Evolutionary conservation across 352 stramenopile species (phyloP).

Genomic region (Peronospora belbahrii): DNA sequence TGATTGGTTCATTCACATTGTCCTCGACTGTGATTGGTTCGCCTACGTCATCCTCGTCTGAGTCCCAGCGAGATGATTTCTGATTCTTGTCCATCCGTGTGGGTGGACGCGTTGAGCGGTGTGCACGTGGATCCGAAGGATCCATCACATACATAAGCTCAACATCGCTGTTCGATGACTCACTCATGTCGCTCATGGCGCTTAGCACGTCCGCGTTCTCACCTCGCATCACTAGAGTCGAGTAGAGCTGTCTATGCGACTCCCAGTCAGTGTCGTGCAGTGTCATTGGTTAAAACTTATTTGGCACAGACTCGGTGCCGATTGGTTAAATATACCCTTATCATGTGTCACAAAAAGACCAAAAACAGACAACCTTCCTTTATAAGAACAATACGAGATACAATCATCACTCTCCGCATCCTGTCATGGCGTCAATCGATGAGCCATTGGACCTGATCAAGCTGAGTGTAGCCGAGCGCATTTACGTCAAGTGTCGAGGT

Average conservation of each 20-base stretch:
- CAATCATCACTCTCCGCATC: background rate
- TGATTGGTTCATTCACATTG: too few relatives aligned
- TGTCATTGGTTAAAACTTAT: conserved; percentile 10
- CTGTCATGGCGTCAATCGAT: conserved; percentile 78
- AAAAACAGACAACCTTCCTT: background rate
- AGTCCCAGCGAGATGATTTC: conserved; percentile 51
- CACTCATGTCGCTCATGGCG: conserved; percentile 28
- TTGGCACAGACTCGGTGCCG: too few relatives aligned
- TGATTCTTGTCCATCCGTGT: too few relatives aligned
- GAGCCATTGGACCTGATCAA: conserved; percentile 98
- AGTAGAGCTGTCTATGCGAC: background rate
- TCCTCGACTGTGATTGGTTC: conserved; percentile 30
- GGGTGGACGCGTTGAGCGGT: conserved; percentile 28
- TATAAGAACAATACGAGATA: background rate
- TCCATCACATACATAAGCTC: conserved; percentile 62
- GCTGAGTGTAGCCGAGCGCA: conserved; percentile 96
- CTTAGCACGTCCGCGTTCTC: conserved; percentile 31
- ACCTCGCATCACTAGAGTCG: conserved; percentile 22
- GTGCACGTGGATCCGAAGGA: conserved; percentile 63
- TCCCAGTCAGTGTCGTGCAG: conserved; percentile 7
- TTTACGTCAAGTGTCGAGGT: conserved; percentile 98
- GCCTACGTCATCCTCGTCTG: conserved; percentile 44
- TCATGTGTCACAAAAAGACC: too few relatives aligned
- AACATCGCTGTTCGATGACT: conserved; percentile 32
- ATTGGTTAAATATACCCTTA: too few relatives aligned